Evolutionary conservation across 441 rosid species (phyloP).

Genomic region (Daphne laureola): DNA sequence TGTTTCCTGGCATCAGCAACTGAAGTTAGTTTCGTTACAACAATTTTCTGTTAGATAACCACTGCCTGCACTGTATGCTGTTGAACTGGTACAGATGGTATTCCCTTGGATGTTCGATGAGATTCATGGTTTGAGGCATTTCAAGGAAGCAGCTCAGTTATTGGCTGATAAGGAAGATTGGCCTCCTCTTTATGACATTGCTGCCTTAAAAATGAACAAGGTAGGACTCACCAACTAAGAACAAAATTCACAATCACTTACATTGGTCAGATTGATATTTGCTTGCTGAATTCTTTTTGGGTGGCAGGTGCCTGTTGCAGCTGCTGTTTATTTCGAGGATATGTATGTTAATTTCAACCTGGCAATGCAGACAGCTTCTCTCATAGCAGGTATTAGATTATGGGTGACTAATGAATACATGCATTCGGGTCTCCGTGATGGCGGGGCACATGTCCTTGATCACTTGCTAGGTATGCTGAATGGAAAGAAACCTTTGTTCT

Average conservation of each 20-base stretch:
- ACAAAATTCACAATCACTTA: neutral
- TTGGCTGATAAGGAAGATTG: slow-evolving; percentile 79
- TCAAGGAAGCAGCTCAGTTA: slow-evolving; percentile 55
- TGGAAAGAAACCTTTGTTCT: slow-evolving; percentile 74
- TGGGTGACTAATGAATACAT: slow-evolving; percentile 86
- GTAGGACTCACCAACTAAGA: slow-evolving; percentile 22
- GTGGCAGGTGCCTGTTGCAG: slow-evolving; percentile 77
- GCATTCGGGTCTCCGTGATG: slow-evolving; percentile 93
- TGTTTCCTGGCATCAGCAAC: too few relatives aligned
- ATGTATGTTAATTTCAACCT: slow-evolving; percentile 83
- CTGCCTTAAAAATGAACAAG: slow-evolving; percentile 48
- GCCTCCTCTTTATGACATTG: slow-evolving; percentile 58
- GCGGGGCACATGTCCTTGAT: slow-evolving; percentile 61
- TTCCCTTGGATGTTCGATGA: slow-evolving; percentile 98
- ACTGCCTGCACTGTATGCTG: neutral
- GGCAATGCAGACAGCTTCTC: slow-evolving; percentile 69
- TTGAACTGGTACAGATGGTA: slow-evolving; percentile 47
- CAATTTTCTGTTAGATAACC: too few relatives aligned
- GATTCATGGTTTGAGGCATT: slow-evolving; percentile 59
- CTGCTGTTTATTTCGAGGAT: slow-evolving; percentile 81
- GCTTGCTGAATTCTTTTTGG: slow-evolving; percentile 1
- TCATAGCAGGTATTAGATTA: slow-evolving; percentile 60
- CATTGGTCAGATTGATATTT: neutral
- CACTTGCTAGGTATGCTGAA: slow-evolving; percentile 78
- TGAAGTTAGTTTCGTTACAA: too few relatives aligned